Percentiles rank a stretch among this genome's conserved stretches.
Evolutionary conservation across 2,329 filamentous ascomycete species (phyloP).

Genomic region (Fulvia fulva): DNA sequence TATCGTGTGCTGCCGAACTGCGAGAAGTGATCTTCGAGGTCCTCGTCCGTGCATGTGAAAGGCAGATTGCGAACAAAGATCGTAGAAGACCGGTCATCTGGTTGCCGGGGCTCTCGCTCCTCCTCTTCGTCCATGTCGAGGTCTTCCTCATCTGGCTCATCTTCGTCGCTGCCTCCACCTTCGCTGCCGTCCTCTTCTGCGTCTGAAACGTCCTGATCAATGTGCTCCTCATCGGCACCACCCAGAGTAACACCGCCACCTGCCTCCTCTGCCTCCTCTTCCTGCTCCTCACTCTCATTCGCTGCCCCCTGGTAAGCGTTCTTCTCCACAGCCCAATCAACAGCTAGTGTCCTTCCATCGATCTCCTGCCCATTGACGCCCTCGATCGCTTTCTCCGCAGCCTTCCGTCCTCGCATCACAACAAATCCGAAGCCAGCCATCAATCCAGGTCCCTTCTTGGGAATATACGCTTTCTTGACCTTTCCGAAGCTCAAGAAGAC

Average conservation of each 20-base stretch:
- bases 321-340: constrained; percentile 97
- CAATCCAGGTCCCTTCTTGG: constrained; percentile 63
- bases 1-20: constrained; percentile 86
- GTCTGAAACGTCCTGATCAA: constrained; percentile 42
- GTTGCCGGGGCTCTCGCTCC: constrained; percentile 39
- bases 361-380: constrained; percentile 84
- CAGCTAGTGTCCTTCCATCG: constrained; percentile 81
- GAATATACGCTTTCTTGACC: constrained; percentile 80
- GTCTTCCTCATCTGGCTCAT: constrained; percentile 42
- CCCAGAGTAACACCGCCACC: constrained; percentile 22
- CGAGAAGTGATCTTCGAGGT: constrained; percentile 79
- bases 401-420: constrained; percentile 79
- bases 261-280: constrained; percentile 33
- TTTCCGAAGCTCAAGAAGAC: constrained; percentile 88
- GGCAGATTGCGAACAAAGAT: constrained; percentile 93
- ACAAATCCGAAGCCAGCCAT: constrained; percentile 92
- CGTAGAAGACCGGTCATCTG: constrained; percentile 66
- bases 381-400: constrained; percentile 83
- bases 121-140: constrained; percentile 41
- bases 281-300: constrained; percentile 28
- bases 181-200: constrained; percentile 40
- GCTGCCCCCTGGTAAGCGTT: constrained; percentile 60
- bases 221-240: constrained; percentile 36
- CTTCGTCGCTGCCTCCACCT: constrained; percentile 40
- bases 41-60: constrained; percentile 79